Evolutionary conservation across 1,139 yeast genomes (phyloP).

Genomic region (Yamadazyma aaseri): DNA sequence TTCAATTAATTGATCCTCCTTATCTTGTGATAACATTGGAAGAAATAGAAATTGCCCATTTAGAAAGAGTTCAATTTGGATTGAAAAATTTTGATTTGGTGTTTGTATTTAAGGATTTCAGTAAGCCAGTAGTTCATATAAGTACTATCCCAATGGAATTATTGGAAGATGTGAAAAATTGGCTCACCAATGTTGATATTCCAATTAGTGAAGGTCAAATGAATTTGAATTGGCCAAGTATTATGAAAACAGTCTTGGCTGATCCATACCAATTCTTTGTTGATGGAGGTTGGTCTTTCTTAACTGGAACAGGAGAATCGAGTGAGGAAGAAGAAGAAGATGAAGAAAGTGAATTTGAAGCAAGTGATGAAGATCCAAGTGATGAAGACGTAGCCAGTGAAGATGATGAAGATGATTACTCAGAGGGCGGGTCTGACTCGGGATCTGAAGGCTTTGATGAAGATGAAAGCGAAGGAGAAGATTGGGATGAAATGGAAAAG

Average conservation of each 20-base stretch:
- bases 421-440: slow-evolving; percentile 28
- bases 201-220: slow-evolving; percentile 94
- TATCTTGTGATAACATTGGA: slow-evolving; percentile 86
- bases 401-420: slow-evolving; percentile 50
- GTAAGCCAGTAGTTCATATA: slow-evolving; percentile 83
- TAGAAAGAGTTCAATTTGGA: slow-evolving; percentile 97
- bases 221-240: slow-evolving; percentile 92
- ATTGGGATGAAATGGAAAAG: slow-evolving; percentile 72
- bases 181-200: slow-evolving; percentile 95
- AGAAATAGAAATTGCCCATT: slow-evolving; percentile 91
- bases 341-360: slow-evolving; percentile 60
- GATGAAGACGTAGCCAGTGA: slow-evolving; percentile 70
- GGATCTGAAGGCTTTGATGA: slow-evolving; percentile 43
- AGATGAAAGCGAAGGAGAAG: slow-evolving; percentile 61
- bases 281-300: slow-evolving; percentile 96
- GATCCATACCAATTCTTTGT: slow-evolving; percentile 94
- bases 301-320: slow-evolving; percentile 68
- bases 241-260: slow-evolving; percentile 89
- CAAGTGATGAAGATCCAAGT: slow-evolving; percentile 64
- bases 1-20: slow-evolving; percentile 93
- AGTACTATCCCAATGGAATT: slow-evolving; percentile 94
- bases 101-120: slow-evolving; percentile 89
- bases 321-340: slow-evolving; percentile 62
- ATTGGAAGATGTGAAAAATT: slow-evolving; percentile 88
- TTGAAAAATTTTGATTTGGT: slow-evolving; percentile 94